phyloP scores from a whole-genome alignment of 2,329 filamentous ascomycete species.

The Fusarium anthophilum region DNA sequence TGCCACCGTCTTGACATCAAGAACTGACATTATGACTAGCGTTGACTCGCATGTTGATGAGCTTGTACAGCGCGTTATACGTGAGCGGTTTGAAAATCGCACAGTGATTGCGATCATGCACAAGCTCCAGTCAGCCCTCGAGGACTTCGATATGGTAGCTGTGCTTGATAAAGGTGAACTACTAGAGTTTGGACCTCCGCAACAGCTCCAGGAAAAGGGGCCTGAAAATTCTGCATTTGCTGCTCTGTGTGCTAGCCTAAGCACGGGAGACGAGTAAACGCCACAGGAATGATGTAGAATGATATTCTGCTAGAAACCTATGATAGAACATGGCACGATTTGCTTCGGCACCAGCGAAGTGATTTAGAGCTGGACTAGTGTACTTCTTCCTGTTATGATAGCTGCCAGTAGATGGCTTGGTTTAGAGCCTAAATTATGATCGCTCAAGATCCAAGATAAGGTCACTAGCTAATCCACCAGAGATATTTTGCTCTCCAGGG shows the following conservation, averaged over 20 bases:
- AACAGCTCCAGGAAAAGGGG: conserved; percentile 21
- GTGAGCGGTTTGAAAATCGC: conserved; percentile 31
- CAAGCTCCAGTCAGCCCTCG: conserved; percentile 32
- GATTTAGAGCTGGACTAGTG: not conserved
- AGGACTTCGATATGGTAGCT: conserved; percentile 35
- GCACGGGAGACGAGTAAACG: not conserved
- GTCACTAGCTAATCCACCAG: not conserved
- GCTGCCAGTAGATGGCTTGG: not conserved
- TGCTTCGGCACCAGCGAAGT: not conserved
- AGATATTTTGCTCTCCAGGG: not conserved
- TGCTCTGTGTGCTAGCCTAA: conserved; percentile 15
- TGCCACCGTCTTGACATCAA: not conserved
- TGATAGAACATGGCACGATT: not conserved
- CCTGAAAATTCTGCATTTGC: conserved; percentile 14
- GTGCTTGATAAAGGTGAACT: conserved; percentile 36
- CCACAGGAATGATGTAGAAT: not conserved
- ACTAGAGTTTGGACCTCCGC: conserved; percentile 33
- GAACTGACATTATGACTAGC: conserved; percentile 5
- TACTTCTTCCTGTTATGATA: not conserved
- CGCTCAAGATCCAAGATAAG: not conserved
- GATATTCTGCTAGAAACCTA: not conserved
- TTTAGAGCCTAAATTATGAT: not conserved
- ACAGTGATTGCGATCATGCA: conserved; percentile 43
- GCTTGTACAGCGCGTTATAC: conserved; percentile 25
- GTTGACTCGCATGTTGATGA: conserved; percentile 30